A percentile compares a stretch with the other conserved stretches of the same genome.
These are phyloP conservation scores for Danielozyma ontarioensis DNA, from an alignment of 805 yeast genomes.

Conservation along the genomic window DNA sequence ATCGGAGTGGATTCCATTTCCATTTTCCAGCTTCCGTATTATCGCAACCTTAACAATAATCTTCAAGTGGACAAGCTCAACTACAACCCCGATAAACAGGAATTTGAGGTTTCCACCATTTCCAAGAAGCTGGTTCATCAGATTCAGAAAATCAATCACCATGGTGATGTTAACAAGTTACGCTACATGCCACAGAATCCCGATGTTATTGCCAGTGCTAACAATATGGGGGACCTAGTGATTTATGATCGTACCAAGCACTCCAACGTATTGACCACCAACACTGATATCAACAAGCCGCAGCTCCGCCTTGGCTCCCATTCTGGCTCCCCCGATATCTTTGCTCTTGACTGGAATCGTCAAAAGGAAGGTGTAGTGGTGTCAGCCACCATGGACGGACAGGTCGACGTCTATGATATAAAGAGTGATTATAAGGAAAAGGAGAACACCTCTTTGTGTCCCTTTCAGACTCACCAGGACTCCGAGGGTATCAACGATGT, in stretches of 20 bases:
- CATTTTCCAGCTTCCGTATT: slow-evolving; percentile 28
- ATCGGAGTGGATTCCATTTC: slow-evolving; percentile 16
- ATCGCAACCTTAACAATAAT: slow-evolving; percentile 26
- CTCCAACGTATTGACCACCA: slow-evolving; percentile 22
- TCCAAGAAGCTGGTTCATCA: slow-evolving; percentile 23
- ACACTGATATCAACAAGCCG: slow-evolving; percentile 34
- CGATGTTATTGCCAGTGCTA: slow-evolving; percentile 68
- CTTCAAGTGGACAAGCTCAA: slow-evolving; percentile 32
- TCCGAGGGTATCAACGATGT: slow-evolving; percentile 62
- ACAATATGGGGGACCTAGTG: slow-evolving; percentile 58
- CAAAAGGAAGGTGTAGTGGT: slow-evolving; percentile 55
- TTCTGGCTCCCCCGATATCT: slow-evolving; percentile 47
- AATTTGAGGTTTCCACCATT: slow-evolving; percentile 30
- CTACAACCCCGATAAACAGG: slow-evolving; percentile 34
- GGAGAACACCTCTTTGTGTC: slow-evolving; percentile 1
- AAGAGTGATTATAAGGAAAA: slow-evolving; percentile 27
- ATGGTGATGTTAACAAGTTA: slow-evolving; percentile 70
- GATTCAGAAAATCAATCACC: slow-evolving; percentile 58
- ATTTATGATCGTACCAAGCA: slow-evolving; percentile 85
- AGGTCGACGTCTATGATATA: slow-evolving; percentile 65
- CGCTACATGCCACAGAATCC: slow-evolving; percentile 83
- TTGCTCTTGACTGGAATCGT: slow-evolving; percentile 73
- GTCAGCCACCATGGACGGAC: slow-evolving; percentile 61
- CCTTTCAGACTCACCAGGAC: slow-evolving; percentile 10
- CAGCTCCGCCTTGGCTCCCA: slow-evolving; percentile 45